A percentile compares a stretch with the other conserved stretches of the same genome.
Conservation (phyloP, 495 filamentous ascomycete genomes). For the Aspergillus mulundensis region DNA sequence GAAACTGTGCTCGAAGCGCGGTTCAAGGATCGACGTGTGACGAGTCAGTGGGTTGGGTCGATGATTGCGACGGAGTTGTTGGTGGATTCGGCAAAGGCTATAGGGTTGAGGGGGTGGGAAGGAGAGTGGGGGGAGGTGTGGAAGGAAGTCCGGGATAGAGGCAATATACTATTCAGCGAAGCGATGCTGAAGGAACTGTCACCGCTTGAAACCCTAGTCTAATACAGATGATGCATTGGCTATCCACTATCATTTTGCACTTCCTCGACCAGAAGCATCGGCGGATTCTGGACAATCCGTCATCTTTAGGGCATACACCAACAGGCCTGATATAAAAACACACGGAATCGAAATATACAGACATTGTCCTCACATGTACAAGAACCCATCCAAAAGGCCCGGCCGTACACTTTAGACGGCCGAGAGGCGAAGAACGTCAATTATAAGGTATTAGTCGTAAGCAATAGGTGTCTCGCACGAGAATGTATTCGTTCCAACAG, state of each 20-base stretch:
- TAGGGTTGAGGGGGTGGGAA: no score
- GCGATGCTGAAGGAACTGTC: no score
- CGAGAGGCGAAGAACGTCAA: constrained; percentile 11
- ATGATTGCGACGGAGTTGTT: no score
- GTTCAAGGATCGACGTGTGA: no score
- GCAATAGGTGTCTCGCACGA: constrained; percentile 9
- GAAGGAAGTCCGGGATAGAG: no score
- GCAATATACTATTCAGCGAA: no score
- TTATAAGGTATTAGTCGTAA: constrained; percentile 17
- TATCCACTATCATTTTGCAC: neutral
- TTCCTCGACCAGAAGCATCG: neutral
- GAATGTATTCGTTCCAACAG: constrained; percentile 2
- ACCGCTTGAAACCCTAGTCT: neutral
- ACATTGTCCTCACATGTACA: constrained; percentile 5
- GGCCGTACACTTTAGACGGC: neutral
- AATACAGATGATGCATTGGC: neutral
- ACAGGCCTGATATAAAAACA: constrained; percentile 4
- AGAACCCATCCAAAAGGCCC: constrained; percentile 7
- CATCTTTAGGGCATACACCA: neutral
- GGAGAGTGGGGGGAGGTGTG: no score
- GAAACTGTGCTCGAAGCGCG: no score
- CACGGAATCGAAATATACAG: constrained; percentile 1
- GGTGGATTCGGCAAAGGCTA: no score
- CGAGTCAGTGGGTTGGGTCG: no score
- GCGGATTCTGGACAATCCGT: neutral